A percentile compares a stretch with the other conserved stretches of the same genome.
These are phyloP conservation scores for Ceratocystis ficicola DNA, from an alignment of 2,329 filamentous ascomycete species.

Conservation along the genomic window DNA sequence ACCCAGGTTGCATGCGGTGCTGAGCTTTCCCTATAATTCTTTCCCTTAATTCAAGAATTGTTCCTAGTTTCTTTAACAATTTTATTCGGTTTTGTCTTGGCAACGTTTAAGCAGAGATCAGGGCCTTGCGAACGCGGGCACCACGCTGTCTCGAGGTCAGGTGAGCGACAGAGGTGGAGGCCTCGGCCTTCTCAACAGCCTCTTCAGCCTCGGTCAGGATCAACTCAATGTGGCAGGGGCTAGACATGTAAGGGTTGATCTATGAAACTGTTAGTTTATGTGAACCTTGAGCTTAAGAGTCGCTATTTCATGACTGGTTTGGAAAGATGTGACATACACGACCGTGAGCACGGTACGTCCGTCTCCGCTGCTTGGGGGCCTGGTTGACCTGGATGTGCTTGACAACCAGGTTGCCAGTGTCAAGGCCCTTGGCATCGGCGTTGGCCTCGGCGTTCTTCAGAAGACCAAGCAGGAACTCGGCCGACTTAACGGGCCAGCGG, in stretches of 20 bases:
- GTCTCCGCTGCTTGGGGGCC: slow-evolving; percentile 96
- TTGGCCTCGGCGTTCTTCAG: slow-evolving; percentile 97
- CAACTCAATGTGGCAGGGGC: slow-evolving; percentile 99
- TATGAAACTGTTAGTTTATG: slow-evolving; percentile 30
- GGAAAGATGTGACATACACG: slow-evolving; percentile 59
- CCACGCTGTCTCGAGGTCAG: slow-evolving; percentile 91
- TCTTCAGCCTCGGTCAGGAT: slow-evolving; percentile 98
- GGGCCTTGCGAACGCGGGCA: slow-evolving; percentile 49
- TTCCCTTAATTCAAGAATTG: slow-evolving; percentile 22
- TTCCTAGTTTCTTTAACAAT: slow-evolving; percentile 30
- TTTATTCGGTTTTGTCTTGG: slow-evolving; percentile 23
- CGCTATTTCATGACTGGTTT: not conserved
- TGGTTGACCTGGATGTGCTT: slow-evolving; percentile 99
- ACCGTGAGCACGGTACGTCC: slow-evolving; percentile 99
- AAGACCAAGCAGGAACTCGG: slow-evolving; percentile 92
- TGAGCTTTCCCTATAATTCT: slow-evolving; percentile 15
- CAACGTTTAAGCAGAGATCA: slow-evolving; percentile 48
- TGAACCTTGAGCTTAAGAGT: not conserved
- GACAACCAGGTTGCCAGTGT: slow-evolving; percentile 93
- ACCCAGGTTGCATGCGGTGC: slow-evolving; percentile 18
- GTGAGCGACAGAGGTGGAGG: slow-evolving; percentile 57
- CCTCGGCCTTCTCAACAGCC: slow-evolving; percentile 86
- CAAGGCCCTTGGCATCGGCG: slow-evolving; percentile 91
- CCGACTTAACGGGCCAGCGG: slow-evolving; percentile 98
- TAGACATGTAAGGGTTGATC: slow-evolving; percentile 99